Percentiles rank a stretch among this genome's conserved stretches.
Evolutionary conservation across 2,329 filamentous ascomycete genomes (phyloP).

Genomic region (Phaeophleospora eucalypticola): DNA sequence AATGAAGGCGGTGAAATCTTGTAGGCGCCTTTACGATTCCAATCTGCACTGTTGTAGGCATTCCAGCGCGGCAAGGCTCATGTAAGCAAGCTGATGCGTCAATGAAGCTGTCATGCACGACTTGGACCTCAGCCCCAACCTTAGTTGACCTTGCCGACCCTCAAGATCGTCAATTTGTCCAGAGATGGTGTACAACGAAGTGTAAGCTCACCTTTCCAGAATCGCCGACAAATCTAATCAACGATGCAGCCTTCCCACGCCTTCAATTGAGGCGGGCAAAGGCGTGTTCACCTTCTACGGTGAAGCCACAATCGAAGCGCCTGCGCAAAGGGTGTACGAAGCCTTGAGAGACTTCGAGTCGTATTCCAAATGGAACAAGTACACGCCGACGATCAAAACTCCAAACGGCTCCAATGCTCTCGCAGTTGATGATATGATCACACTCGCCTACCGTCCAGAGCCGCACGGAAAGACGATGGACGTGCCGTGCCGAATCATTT

Average conservation of each 20-base stretch:
- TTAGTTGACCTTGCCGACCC: no score
- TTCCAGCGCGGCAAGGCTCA: no score
- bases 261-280: constrained; percentile 3
- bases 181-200: constrained; percentile 10
- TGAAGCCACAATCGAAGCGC: constrained; percentile 5
- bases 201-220: constrained; percentile 1
- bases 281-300: constrained; percentile 10
- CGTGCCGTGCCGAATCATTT: constrained; percentile 6
- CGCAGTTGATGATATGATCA: constrained; percentile 8
- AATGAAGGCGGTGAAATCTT: no score
- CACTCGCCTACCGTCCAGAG: constrained; percentile 7
- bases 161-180: no score
- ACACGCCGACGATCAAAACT: constrained; percentile 6
- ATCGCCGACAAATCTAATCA: neutral
- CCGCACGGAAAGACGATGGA: constrained; percentile 2
- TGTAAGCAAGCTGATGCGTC: no score
- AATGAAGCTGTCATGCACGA: no score
- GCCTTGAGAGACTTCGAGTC: constrained; percentile 10
- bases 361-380: constrained; percentile 11
- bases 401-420: constrained; percentile 3
- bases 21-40: no score
- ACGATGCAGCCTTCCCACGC: constrained; percentile 9
- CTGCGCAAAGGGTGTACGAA: constrained; percentile 11
- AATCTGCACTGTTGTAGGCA: no score
- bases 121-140: no score